Evolutionary conservation across 2,329 filamentous ascomycete genomes (phyloP), one percentile per base, ranked within the genome.

Genomic region (Xylariaceae sp.): DNA sequence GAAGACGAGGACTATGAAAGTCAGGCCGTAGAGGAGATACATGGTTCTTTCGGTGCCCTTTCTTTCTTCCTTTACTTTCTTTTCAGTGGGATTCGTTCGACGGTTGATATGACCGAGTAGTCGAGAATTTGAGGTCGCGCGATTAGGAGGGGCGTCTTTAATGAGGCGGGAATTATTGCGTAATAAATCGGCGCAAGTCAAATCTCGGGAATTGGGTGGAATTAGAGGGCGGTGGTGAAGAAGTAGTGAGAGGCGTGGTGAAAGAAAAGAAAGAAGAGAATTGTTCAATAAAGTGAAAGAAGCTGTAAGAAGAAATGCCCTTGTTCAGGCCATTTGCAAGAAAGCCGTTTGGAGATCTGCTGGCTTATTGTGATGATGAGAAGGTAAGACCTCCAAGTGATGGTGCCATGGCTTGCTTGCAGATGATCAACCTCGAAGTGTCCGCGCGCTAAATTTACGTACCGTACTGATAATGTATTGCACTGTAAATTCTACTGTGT

Each of bases 21-120:
- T 85, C 65, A 92, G 73, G 67, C 84, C 86, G 78, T 92, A 96
- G 77, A 96, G 84, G 64, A 95, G 73, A 78, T 92, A 94, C 67
- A 67, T 75, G 73, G 48, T 39, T 68, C 51, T 30, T 30, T 30
- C 13, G 35, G 47, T 57, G 2, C 5, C 3, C 37, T 13, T 23
- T 30, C 30, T 17, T 30, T 30, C 30, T 30, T 34, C 11, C 18
- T 6, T 18, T 18, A 18, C 17, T 7, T 53, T 50, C 51, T 48
- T 45, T 34, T 53, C 44, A 17, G 13, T 35, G 30, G 49, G 23
- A 53, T 23, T n/a, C 35, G 39, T 54, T 59, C 23, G 53, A 3
- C 55, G 55, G 54, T 15, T 23, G 53, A 23, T 55, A 56, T 15
- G 34, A 51, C 34, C 42, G 45, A 9, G 23, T 30, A 30, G 23